Percentiles rank a stretch among this genome's conserved stretches.
phyloP scores from a whole-genome alignment of 2,329 filamentous ascomycete genomes.

The Thermothelomyces thermophilus region DNA sequence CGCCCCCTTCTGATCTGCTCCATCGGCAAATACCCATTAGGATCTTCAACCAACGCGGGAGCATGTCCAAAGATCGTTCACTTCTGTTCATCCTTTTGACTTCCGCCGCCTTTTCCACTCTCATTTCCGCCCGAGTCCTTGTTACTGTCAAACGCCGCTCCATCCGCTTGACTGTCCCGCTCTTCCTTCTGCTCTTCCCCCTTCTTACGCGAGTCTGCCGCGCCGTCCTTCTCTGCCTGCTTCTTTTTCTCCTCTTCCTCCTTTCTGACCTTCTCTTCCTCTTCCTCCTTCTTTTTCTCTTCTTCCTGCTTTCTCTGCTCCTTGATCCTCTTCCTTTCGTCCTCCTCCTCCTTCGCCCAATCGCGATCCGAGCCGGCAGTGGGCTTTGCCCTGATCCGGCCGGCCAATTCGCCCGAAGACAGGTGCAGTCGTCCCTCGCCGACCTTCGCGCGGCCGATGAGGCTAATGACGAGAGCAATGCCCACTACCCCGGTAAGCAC shows the following conservation, averaged over 20 bases:
- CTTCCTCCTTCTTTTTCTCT: constrained; percentile 31
- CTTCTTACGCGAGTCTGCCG: neutral
- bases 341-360: constrained; percentile 40
- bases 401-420: constrained; percentile 30
- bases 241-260: constrained; percentile 21
- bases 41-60: too few species aligned
- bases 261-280: constrained; percentile 31
- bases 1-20: too few species aligned
- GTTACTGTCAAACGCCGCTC: neutral
- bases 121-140: neutral
- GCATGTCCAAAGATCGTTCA: too few species aligned
- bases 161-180: neutral
- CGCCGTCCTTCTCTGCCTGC: neutral
- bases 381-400: constrained; percentile 34
- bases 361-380: constrained; percentile 34
- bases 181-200: constrained; percentile 5
- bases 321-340: constrained; percentile 34
- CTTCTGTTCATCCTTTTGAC: neutral
- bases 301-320: constrained; percentile 37
- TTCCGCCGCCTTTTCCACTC: neutral
- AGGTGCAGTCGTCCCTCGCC: constrained; percentile 34
- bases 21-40: too few species aligned
- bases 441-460: constrained; percentile 78
- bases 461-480: constrained; percentile 67
- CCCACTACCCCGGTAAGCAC: constrained; percentile 88